Evolutionary conservation across 1,284 basidiomycete species (phyloP), one percentile per base, ranked within the genome.

Genomic region (Cutaneotrichosporon sp.): DNA sequence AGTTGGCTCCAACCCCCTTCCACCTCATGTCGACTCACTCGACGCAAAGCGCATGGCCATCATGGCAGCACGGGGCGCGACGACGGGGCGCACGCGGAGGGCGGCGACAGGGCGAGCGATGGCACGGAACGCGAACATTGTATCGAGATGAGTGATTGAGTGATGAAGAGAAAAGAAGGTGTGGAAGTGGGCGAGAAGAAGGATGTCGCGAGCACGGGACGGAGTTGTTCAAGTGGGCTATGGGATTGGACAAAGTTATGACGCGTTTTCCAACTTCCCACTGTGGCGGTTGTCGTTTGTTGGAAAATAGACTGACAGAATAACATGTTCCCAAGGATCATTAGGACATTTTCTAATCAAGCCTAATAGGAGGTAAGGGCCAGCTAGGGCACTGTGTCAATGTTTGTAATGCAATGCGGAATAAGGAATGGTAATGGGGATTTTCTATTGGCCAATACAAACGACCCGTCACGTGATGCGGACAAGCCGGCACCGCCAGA

Each of bases 31-130:
- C n/a, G 14, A 53, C 51, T 53, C 31, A 73, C 73, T 74, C 26
- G 72, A 73, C 26, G 67, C 56, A 59, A 73, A 70, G 52, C 73
- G 70, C 14, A 72, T 47, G 26, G 68, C 67, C n/a, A 65, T 66
- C 63, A 69, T 65, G 53, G 68, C 63, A 31, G 65, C 60, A 6
- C 38, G 50, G 32, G 40, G 52, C 21, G 62, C 62, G 55, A 16
- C 55, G 55, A 56, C 55, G 62, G 68, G 64, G 63, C 58, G 63
- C 22, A 63, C 62, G 55, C 64, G 63, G 59, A 65, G 59, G 26
- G 65, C 64, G 52, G 61, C 38, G 65, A 64, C 58, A 56, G 65
- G 56, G 59, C 63, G 61, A 62, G 60, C 61, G 58, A 70, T 46
- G 60, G 69, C 65, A 42, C 70, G 70, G 58, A 69, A 61, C 46